These are phyloP conservation scores for Lodderomyces oxycetoniae DNA, from an alignment of 1,139 yeast species.

Conservation along the genomic window DNA sequence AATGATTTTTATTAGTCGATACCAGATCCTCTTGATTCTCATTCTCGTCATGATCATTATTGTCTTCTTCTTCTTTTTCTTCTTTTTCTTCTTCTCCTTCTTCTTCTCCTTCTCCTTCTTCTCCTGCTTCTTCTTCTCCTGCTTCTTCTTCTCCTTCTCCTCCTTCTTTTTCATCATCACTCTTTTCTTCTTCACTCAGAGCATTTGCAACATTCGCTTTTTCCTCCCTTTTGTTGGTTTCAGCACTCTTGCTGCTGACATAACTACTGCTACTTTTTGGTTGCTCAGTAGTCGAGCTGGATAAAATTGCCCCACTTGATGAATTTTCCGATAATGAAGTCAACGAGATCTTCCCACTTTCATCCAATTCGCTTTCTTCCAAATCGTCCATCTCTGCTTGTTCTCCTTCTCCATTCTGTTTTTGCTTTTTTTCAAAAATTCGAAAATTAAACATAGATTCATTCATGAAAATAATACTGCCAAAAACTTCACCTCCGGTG, in stretches of 20 bases:
- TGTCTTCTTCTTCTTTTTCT: too few species aligned
- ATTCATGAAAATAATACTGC: constrained; percentile 42
- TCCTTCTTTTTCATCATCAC: neutral
- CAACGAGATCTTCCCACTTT: neutral
- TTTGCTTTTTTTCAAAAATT: constrained; percentile 23
- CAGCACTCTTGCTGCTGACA: neutral
- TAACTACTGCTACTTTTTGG: too few species aligned
- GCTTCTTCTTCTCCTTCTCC: constrained; percentile 3
- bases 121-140: constrained; percentile 1
- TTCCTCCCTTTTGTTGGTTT: constrained; percentile 1
- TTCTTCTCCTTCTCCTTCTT: constrained; percentile 3
- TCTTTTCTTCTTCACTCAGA: constrained; percentile 1
- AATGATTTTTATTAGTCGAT: too few species aligned
- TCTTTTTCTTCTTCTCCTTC: too few species aligned
- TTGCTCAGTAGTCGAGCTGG: neutral
- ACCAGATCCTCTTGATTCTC: too few species aligned
- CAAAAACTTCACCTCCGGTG: constrained; percentile 31
- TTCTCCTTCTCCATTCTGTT: constrained; percentile 2
- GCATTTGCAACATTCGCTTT: constrained; percentile 2
- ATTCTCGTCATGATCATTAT: too few species aligned
- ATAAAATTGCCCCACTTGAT: neutral
- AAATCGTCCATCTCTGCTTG: constrained; percentile 2
- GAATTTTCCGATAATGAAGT: neutral
- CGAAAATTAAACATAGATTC: constrained; percentile 40
- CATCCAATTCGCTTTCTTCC: neutral